These are phyloP conservation scores for Colletotrichum australisinense DNA, from an alignment of 2,329 filamentous ascomycete genomes.

Conservation along the genomic window DNA sequence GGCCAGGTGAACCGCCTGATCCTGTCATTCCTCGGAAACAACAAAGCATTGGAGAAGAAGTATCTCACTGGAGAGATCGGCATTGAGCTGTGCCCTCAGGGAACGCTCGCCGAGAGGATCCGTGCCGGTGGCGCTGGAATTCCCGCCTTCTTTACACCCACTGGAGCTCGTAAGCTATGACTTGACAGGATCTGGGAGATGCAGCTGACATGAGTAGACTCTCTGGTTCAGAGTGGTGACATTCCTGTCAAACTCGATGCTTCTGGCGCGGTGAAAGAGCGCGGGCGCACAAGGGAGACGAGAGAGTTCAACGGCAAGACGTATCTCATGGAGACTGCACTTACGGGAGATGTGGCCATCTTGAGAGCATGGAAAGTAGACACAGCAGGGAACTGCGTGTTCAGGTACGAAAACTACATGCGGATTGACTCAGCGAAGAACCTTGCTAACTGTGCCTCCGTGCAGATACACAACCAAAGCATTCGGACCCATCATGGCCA, in stretches of 20 bases:
- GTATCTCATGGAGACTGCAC: conserved; percentile 82
- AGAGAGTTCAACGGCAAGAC: conserved; percentile 78
- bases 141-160: conserved; percentile 84
- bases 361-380: conserved; percentile 82
- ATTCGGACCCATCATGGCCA: conserved; percentile 82
- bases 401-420: conserved; percentile 62
- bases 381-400: conserved; percentile 81
- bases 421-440: not conserved
- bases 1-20: conserved; percentile 80
- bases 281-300: conserved; percentile 74
- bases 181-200: conserved; percentile 21
- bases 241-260: conserved; percentile 73
- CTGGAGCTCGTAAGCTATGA: conserved; percentile 68
- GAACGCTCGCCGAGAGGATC: conserved; percentile 78
- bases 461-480: conserved; percentile 77
- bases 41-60: conserved; percentile 80
- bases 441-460: not conserved
- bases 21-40: conserved; percentile 80
- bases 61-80: conserved; percentile 81
- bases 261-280: conserved; percentile 70
- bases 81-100: conserved; percentile 82
- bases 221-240: conserved; percentile 74
- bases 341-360: conserved; percentile 82
- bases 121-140: conserved; percentile 81
- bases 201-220: conserved; percentile 53